Evolutionary conservation across 202 grass and related monocot species (phyloP).

Genomic region (Miscanthus sacchariflorus): DNA sequence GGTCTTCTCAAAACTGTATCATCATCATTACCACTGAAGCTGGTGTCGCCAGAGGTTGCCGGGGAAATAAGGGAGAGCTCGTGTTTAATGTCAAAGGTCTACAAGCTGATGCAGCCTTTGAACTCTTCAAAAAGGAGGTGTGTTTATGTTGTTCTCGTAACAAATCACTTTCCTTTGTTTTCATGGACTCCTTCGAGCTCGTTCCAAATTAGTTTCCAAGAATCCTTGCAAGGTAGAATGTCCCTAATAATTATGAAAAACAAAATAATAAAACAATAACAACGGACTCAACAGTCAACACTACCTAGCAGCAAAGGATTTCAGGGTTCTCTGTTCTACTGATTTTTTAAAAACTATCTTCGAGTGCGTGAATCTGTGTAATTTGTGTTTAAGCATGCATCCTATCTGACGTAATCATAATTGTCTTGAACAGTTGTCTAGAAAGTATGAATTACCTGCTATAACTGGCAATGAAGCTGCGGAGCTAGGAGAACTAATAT

Average conservation of each 20-base stretch:
- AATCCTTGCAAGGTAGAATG: background rate
- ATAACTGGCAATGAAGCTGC: background rate
- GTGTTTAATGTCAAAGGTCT: constrained; percentile 40
- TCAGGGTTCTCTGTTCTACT: too few relatives aligned
- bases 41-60: background rate
- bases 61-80: background rate
- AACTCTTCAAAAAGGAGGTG: constrained; percentile 35
- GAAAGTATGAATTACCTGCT: background rate
- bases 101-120: background rate
- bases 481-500: background rate
- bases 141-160: background rate
- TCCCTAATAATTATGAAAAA: background rate
- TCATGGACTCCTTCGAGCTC: background rate
- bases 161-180: background rate
- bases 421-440: background rate
- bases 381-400: too few relatives aligned
- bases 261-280: background rate
- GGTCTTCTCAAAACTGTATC: background rate
- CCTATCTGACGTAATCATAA: background rate
- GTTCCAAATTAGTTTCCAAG: background rate
- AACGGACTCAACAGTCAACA: background rate
- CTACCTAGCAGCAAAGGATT: background rate
- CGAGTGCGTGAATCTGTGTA: too few relatives aligned
- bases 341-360: too few relatives aligned
- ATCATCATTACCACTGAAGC: background rate